Base-by-base conservation (phyloP, 2,329 filamentous ascomycete species). In the Trichoderma endophyticum region DNA sequence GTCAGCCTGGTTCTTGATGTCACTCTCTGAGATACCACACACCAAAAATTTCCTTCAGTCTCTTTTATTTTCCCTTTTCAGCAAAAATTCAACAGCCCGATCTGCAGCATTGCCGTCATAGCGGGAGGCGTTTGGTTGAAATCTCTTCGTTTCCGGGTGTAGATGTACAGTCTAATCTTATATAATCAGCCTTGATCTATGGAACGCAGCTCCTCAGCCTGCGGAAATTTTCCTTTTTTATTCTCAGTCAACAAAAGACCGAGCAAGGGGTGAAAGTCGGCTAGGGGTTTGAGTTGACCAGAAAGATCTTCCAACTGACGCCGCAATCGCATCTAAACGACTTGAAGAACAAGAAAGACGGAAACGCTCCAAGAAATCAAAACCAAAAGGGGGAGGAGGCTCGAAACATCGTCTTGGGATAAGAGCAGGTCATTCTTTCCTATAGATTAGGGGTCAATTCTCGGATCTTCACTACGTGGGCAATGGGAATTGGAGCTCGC, bases 1-100 rank as follows among this genome's bases (percentile, higher is more conserved):
- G 96, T 99, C 82, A 98, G 95, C 86, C 87, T 99, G 79, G 96
- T 99, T 78, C 91, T 99, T 78, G 96, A 99, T 85, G 95, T 98
- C 83, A 89, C 89, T 84, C 89, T 91, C 79, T 91, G 82, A 89
- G 79, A 80, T 78, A 80, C 78, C 77, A 77, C 74, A 74, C 67
- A 74, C 74, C 75, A 76, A 79, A 76, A 77, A 69, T 54, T 67
- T 56, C 56, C 32, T 73, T 69, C 26, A 7, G 73, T 72, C 65
- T 72, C 32, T 75, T 73, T 76, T 76, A 76, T 78, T 75, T 62
- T 78, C 77, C 76, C 74, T 78, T 76, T 76, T 78, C 75, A 75
- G 79, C 79, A 77, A 64, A 76, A 76, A 78, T 75, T 75, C 60
- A 73, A 80, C 75, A 75, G 77, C 76, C 77, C 78, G 77, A 81